These are phyloP conservation scores for Curvularia sp. DNA, from an alignment of 2,329 filamentous ascomycete genomes.

Conservation along the genomic window DNA sequence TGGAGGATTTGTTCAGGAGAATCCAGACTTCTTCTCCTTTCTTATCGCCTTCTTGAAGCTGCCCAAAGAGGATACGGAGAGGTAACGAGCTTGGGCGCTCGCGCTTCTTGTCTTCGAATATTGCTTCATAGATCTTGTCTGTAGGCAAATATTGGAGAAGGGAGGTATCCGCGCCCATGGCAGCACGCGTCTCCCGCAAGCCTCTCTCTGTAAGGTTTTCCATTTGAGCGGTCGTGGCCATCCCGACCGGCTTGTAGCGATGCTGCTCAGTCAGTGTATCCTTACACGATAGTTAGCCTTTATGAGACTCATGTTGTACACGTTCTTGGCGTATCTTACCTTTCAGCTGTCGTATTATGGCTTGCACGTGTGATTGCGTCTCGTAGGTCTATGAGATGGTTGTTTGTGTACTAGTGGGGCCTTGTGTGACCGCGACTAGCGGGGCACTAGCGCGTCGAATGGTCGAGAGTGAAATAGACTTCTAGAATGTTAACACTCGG, in stretches of 20 bases:
- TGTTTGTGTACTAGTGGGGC: constrained; percentile 1
- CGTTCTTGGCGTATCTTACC: not conserved
- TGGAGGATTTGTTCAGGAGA: not conserved
- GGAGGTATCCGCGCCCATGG: not conserved
- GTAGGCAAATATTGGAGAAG: not conserved
- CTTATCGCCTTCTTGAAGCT: not conserved
- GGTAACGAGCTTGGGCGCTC: not conserved
- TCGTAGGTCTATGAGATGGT: not conserved
- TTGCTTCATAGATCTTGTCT: not conserved
- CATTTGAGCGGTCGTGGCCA: not conserved
- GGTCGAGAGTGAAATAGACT: not conserved
- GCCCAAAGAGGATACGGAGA: not conserved
- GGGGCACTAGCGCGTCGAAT: not conserved
- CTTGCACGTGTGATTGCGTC: not conserved
- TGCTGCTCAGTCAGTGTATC: not conserved
- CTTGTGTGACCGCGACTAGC: not conserved
- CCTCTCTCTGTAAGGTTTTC: not conserved
- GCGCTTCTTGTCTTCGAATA: not conserved
- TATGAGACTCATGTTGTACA: not conserved
- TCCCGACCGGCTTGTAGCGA: not conserved
- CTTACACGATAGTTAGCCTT: not conserved
- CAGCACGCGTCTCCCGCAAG: not conserved
- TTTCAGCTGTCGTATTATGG: not conserved
- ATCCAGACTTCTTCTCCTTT: not conserved
- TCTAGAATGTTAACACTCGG: not conserved